Evolutionary conservation across 257 asterid genomes (phyloP).

Genomic region (Solanum habrochaites): DNA sequence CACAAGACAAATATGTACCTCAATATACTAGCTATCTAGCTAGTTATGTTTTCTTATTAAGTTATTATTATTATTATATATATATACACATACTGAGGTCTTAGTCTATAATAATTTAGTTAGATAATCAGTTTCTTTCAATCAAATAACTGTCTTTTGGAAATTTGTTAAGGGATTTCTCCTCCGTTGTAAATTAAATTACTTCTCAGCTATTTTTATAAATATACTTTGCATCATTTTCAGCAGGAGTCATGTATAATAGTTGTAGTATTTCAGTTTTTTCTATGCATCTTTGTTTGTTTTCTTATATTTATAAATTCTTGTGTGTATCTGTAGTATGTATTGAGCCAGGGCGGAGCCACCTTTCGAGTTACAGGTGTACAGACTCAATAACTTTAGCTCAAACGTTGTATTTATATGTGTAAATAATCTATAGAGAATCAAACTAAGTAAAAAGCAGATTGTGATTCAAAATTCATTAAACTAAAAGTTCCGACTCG

Average conservation of each 20-base stretch:
- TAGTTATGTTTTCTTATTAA: neutral
- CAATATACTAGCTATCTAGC: neutral
- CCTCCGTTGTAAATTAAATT: neutral
- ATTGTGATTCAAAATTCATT: neutral
- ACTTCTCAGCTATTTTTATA: neutral
- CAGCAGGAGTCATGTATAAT: neutral
- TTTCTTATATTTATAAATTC: too few relatives aligned
- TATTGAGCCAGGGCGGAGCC: neutral
- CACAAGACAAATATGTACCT: neutral
- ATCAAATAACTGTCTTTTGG: neutral
- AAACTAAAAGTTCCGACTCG: neutral
- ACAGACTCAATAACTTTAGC: rapidly evolving
- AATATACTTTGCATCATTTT: neutral
- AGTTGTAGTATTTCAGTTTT: neutral
- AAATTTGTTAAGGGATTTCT: neutral
- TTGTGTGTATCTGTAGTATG: neutral
- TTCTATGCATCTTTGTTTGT: neutral
- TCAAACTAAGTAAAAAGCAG: neutral
- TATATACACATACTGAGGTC: neutral
- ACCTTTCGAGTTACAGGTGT: rapidly evolving
- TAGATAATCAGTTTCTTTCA: neutral
- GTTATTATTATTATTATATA: neutral
- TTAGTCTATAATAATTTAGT: neutral
- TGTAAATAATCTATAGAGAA: neutral
- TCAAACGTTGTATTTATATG: rapidly evolving